Conservation (phyloP, 2,329 filamentous ascomycete species). For the Colletotrichum theobromicola region DNA sequence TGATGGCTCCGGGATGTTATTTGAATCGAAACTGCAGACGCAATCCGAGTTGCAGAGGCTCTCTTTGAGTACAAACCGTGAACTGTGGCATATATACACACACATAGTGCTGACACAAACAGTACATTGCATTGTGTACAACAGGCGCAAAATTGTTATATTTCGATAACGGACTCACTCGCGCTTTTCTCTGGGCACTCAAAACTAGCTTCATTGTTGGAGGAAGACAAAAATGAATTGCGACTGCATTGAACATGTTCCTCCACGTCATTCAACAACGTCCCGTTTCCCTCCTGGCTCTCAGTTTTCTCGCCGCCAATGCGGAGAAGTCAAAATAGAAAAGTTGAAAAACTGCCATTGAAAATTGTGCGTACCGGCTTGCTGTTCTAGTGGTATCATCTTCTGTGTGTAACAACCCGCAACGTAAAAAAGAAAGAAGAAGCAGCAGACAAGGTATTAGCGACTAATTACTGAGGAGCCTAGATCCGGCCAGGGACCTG, state of each 20-base stretch:
- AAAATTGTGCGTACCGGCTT: constrained; percentile 15
- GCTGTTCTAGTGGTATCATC: constrained; percentile 27
- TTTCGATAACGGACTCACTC: neutral
- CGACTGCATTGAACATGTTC: neutral
- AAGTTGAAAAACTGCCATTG: constrained; percentile 1
- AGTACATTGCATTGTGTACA: neutral
- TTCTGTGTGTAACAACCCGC: constrained; percentile 19
- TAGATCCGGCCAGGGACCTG: constrained; percentile 4
- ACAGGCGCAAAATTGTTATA: neutral
- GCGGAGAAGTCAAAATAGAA: neutral
- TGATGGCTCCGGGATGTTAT: too few relatives aligned
- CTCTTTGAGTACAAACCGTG: neutral
- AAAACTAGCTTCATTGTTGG: neutral
- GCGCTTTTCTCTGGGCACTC: neutral
- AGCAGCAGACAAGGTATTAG: constrained; percentile 15
- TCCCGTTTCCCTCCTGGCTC: neutral
- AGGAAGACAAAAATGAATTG: neutral
- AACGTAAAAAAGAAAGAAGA: constrained; percentile 10
- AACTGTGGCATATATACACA: neutral
- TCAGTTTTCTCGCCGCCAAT: neutral
- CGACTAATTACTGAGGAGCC: neutral
- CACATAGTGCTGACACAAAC: neutral
- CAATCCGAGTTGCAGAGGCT: neutral
- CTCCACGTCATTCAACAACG: neutral
- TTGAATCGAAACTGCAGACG: too few relatives aligned